Conservation (phyloP, 106 monocot genomes). For the Apostasia shenzhenica region DNA sequence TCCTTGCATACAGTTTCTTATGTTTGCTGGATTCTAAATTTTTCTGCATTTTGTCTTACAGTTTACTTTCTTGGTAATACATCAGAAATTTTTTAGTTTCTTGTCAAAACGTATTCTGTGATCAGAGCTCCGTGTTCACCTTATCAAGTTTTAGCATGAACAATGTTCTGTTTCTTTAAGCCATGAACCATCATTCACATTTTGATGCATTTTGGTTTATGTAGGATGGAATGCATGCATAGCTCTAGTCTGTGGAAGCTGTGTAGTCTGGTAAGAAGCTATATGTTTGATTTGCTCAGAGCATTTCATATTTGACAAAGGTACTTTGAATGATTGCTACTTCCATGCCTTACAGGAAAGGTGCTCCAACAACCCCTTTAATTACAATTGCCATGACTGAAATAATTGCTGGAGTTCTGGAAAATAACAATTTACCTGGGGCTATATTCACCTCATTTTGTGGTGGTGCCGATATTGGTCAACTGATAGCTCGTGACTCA, state of each 20-base stretch:
- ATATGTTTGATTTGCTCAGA: not conserved
- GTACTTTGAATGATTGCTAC: too few relatives aligned
- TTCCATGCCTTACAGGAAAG: conserved; percentile 54
- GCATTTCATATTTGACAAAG: too few relatives aligned
- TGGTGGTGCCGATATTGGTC: conserved; percentile 87
- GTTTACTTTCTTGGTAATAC: too few relatives aligned
- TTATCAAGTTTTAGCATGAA: not conserved
- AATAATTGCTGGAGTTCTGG: conserved; percentile 70
- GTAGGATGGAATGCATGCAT: conserved; percentile 99
- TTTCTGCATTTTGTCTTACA: too few relatives aligned
- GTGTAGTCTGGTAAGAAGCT: conserved; percentile 80
- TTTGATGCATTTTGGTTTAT: conserved; percentile 1
- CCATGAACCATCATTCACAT: not conserved
- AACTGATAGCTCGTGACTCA: conserved; percentile 75
- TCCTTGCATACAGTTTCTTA: too few relatives aligned
- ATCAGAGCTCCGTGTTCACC: not conserved
- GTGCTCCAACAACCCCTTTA: conserved; percentile 94
- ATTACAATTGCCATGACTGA: conserved; percentile 91
- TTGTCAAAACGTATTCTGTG: too few relatives aligned
- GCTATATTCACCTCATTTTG: conserved; percentile 96
- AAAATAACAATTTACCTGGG: conserved; percentile 91
- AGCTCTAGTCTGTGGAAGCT: conserved; percentile 94
- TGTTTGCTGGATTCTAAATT: too few relatives aligned
- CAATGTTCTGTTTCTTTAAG: not conserved
- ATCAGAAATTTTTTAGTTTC: too few relatives aligned